phyloP scores from a whole-genome alignment of 495 filamentous ascomycete genomes.

The Penicillium macrosclerotiorum region DNA sequence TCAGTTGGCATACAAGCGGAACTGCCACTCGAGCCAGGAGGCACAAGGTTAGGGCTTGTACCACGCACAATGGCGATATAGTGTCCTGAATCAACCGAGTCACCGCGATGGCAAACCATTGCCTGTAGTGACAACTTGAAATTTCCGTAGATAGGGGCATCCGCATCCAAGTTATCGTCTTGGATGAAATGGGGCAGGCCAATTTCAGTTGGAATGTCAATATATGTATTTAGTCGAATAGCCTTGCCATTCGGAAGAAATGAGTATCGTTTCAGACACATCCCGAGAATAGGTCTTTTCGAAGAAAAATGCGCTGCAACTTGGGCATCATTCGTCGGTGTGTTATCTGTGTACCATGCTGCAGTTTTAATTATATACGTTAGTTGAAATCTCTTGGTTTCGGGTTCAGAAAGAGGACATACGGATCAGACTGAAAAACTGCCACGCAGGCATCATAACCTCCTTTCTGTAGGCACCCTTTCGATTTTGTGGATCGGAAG shows the following conservation, averaged over 20 bases:
- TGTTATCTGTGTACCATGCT: constrained; percentile 69
- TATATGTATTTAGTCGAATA: constrained; percentile 68
- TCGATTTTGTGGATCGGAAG: constrained; percentile 24
- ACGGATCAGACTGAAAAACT: constrained; percentile 92
- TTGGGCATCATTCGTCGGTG: constrained; percentile 65
- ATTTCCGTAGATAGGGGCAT: constrained; percentile 66
- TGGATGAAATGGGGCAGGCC: constrained; percentile 86
- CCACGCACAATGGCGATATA: constrained; percentile 83
- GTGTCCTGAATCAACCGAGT: constrained; percentile 86
- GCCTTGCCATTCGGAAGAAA: constrained; percentile 67
- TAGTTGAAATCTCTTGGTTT: constrained; percentile 29
- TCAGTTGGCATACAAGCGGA: constrained; percentile 51
- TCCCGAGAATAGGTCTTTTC: constrained; percentile 79
- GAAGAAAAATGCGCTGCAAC: constrained; percentile 70
- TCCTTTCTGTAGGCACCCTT: constrained; percentile 65
- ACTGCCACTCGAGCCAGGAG: constrained; percentile 48
- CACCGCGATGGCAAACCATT: constrained; percentile 85
- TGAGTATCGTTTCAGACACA: constrained; percentile 89
- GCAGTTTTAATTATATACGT: constrained; percentile 18
- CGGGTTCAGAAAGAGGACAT: constrained; percentile 22
- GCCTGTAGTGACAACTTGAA: constrained; percentile 91
- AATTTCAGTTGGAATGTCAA: constrained; percentile 92
- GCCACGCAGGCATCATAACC: constrained; percentile 95
- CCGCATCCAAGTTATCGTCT: constrained; percentile 65
- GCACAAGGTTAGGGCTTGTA: constrained; percentile 39